Conservation (phyloP, 140 eudicot genomes). For the Cichorium intybus region DNA sequence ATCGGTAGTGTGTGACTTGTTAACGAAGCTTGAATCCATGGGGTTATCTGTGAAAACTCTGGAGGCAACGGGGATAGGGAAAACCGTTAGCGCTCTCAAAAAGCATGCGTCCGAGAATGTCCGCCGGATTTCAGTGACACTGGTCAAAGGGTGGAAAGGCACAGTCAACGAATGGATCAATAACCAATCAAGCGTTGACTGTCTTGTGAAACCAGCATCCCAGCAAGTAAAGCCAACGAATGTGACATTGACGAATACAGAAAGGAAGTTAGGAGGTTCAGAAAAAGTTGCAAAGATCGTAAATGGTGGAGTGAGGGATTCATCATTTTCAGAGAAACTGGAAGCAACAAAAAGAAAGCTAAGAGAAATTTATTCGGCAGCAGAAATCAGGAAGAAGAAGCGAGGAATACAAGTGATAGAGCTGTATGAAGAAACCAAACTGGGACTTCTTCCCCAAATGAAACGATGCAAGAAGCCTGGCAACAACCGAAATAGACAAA, state of each 20-base stretch:
- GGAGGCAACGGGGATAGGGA: conserved; percentile 9
- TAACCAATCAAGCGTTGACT: not conserved
- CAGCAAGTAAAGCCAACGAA: not conserved
- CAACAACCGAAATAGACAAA: too few species aligned
- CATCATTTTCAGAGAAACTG: not conserved
- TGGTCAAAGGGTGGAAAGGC: not conserved
- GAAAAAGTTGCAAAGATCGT: not conserved
- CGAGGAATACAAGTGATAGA: conserved; percentile 8
- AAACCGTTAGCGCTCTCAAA: not conserved
- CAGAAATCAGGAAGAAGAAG: not conserved
- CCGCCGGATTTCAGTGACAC: not conserved
- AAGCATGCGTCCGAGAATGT: not conserved
- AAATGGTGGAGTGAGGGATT: not conserved
- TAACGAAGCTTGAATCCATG: conserved; percentile 8
- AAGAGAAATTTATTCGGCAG: not conserved
- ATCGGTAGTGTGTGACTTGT: not conserved
- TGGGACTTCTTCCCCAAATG: not conserved
- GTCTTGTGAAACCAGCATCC: not conserved
- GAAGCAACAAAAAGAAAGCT: not conserved
- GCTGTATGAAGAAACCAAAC: not conserved
- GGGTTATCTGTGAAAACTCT: not conserved
- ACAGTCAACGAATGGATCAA: not conserved
- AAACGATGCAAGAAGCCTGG: not conserved
- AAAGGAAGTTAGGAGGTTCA: not conserved
- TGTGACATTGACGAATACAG: not conserved